Conservation (phyloP, 2,329 filamentous ascomycete species). For the Verticillium klebahnii region DNA sequence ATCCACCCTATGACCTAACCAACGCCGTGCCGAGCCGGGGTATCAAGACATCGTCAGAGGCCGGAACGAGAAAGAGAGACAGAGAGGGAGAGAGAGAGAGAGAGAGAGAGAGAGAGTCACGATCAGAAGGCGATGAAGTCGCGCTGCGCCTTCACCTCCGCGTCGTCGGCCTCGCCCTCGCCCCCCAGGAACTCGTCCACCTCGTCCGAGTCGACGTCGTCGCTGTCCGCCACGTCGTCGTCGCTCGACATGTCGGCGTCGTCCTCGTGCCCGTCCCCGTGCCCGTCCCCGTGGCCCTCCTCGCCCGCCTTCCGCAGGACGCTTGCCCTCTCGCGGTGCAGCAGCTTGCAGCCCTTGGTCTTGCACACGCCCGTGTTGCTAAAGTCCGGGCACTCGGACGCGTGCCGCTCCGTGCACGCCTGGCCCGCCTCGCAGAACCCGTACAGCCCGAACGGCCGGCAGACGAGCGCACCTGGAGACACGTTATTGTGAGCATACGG, state of each 20-base stretch:
- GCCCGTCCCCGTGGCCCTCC: slow-evolving; percentile 33
- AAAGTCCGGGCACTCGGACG: slow-evolving; percentile 92
- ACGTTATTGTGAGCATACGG: slow-evolving; percentile 82
- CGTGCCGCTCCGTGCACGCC: slow-evolving; percentile 75
- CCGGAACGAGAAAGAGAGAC: neutral
- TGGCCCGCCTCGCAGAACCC: slow-evolving; percentile 86
- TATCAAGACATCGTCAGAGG: neutral
- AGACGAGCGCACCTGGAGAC: slow-evolving; percentile 73
- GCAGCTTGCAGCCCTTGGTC: slow-evolving; percentile 75
- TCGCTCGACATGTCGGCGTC: slow-evolving; percentile 73
- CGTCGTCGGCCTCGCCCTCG: slow-evolving; percentile 47
- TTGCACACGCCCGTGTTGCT: slow-evolving; percentile 85
- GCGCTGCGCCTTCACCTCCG: slow-evolving; percentile 52
- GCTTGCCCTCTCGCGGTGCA: slow-evolving; percentile 84
- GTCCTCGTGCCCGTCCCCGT: slow-evolving; percentile 35
- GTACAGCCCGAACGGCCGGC: slow-evolving; percentile 75
- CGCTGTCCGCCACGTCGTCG: slow-evolving; percentile 66
- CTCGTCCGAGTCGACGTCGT: slow-evolving; percentile 76
- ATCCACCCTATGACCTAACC: neutral
- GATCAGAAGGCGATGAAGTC: slow-evolving; percentile 50
- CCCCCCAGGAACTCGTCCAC: slow-evolving; percentile 58
- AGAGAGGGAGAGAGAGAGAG: too few relatives aligned
- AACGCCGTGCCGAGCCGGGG: neutral
- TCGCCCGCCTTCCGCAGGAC: slow-evolving; percentile 54
- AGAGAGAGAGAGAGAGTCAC: neutral